Evolutionary conservation across 164 flowering plant genomes (phyloP).

Genomic region (Liquidambar formosana): DNA sequence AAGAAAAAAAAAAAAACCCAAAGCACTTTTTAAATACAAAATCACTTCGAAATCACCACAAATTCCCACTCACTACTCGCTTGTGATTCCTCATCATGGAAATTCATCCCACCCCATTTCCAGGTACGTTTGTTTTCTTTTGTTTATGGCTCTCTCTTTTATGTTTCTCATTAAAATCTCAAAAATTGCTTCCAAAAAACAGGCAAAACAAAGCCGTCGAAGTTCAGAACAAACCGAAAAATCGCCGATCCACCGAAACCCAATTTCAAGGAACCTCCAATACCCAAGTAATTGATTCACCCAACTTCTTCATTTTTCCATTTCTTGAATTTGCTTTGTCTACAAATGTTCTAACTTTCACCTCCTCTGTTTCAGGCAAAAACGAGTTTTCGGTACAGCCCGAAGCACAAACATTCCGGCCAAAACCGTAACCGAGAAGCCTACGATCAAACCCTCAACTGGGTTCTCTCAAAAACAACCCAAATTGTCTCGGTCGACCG

Average conservation of each 20-base stretch:
- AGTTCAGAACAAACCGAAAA: slow-evolving; percentile 6
- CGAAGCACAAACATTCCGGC: slow-evolving; percentile 23
- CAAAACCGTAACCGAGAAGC: slow-evolving; percentile 20
- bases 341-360: not conserved
- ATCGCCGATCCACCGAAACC: slow-evolving; percentile 1
- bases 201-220: slow-evolving; percentile 17
- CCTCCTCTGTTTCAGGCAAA: slow-evolving; percentile 23
- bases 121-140: too few relatives aligned
- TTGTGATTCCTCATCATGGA: too few relatives aligned
- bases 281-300: slow-evolving; percentile 13
- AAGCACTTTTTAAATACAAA: too few relatives aligned
- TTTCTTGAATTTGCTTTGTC: not conserved
- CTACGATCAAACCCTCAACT: slow-evolving; percentile 12
- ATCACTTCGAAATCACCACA: too few relatives aligned
- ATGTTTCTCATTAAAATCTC: not conserved
- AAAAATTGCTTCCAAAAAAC: not conserved
- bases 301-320: not conserved
- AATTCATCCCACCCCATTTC: too few relatives aligned
- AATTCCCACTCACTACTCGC: too few relatives aligned
- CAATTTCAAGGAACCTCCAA: slow-evolving; percentile 10
- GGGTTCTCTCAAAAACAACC: slow-evolving; percentile 1
- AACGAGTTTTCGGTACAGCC: slow-evolving; percentile 30
- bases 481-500: slow-evolving; percentile 1
- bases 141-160: not conserved
- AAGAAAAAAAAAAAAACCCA: too few relatives aligned